These are phyloP conservation scores for Paradendryphiella salina DNA, from an alignment of 2,329 filamentous ascomycete genomes.

Conservation along the genomic window DNA sequence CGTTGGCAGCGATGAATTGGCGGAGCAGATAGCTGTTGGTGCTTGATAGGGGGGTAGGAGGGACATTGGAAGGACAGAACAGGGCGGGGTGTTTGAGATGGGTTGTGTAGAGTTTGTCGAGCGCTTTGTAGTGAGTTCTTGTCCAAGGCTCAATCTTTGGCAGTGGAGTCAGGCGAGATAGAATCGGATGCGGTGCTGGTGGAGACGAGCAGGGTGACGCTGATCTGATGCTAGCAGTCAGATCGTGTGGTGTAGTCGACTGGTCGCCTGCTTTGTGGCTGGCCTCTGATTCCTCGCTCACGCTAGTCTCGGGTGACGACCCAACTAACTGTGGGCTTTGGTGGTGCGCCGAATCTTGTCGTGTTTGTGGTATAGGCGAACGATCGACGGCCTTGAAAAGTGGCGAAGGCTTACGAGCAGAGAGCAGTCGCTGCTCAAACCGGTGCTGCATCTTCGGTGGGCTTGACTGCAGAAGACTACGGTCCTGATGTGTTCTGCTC, in stretches of 20 bases:
- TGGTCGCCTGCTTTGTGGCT: slow-evolving; percentile 8
- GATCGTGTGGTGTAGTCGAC: slow-evolving; percentile 4
- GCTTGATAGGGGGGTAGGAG: slow-evolving; percentile 24
- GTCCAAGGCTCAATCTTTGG: slow-evolving; percentile 47
- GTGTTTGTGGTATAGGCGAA: not conserved
- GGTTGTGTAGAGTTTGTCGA: slow-evolving; percentile 43
- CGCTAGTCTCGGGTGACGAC: slow-evolving; percentile 1
- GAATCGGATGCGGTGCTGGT: slow-evolving; percentile 33
- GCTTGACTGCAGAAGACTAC: slow-evolving; percentile 26
- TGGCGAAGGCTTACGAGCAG: slow-evolving; percentile 19
- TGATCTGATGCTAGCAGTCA: slow-evolving; percentile 1
- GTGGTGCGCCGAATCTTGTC: not conserved
- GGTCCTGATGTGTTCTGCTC: slow-evolving; percentile 28
- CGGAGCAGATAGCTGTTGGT: slow-evolving; percentile 39
- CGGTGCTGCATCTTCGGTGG: slow-evolving; percentile 26
- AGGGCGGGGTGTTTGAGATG: slow-evolving; percentile 39
- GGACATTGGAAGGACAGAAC: slow-evolving; percentile 34
- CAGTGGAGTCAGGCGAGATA: slow-evolving; percentile 30
- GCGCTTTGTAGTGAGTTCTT: slow-evolving; percentile 46
- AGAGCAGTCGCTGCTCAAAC: slow-evolving; percentile 24
- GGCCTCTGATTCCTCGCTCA: slow-evolving; percentile 6
- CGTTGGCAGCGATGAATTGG: slow-evolving; percentile 25
- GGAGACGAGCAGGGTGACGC: slow-evolving; percentile 6
- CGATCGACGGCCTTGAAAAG: slow-evolving; percentile 9
- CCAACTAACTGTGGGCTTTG: slow-evolving; percentile 5